phyloP scores from a whole-genome alignment of 2,329 filamentous ascomycete species.

The Teratosphaeria pseudoeucalypti region DNA sequence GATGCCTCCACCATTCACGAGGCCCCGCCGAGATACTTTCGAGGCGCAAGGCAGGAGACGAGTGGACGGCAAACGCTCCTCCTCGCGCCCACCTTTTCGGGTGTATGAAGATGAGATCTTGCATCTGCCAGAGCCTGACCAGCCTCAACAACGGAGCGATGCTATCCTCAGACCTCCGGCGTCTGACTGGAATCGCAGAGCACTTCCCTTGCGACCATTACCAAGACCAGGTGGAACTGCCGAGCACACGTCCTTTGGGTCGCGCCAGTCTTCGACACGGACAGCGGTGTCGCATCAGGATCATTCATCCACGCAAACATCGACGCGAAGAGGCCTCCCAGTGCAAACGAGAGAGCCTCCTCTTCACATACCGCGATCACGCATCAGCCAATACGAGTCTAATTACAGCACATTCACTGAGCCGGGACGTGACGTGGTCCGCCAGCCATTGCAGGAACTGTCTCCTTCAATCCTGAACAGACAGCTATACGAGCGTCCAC shows the following conservation, averaged over 20 bases:
- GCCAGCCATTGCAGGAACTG: not conserved
- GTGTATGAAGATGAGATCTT: not conserved
- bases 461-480: not conserved
- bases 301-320: not conserved
- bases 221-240: not conserved
- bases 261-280: not conserved
- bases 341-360: not conserved
- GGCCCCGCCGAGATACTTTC: not conserved
- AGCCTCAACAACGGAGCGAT: not conserved
- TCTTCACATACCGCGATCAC: not conserved
- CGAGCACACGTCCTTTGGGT: not conserved
- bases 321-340: not conserved
- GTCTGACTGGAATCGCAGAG: not conserved
- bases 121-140: not conserved
- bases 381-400: conserved; percentile 1
- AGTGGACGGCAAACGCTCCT: not conserved
- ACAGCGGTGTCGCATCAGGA: not conserved
- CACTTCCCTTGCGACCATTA: not conserved
- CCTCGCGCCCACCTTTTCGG: not conserved
- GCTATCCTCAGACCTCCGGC: not conserved
- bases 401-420: conserved; percentile 1
- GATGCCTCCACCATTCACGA: conserved; percentile 30
- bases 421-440: not conserved
- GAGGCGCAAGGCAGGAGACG: not conserved
- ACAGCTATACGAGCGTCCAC: not conserved